Evolutionary conservation across 2,329 filamentous ascomycete genomes (phyloP), one percentile per base, ranked within the genome.

Genomic region (Cucurbitaria berberidis): DNA sequence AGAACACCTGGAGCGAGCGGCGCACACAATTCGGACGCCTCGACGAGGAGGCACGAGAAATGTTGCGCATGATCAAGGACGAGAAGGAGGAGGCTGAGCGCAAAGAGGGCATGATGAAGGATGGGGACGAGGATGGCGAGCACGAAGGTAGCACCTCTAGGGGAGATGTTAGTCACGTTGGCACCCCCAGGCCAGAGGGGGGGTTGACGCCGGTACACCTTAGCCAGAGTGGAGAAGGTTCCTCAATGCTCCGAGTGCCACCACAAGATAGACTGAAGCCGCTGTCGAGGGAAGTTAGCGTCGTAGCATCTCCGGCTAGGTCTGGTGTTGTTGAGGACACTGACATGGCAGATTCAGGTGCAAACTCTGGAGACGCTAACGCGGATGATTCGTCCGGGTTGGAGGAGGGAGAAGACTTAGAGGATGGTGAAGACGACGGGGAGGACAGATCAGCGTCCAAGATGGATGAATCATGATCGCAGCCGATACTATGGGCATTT

Each of bases 61-160:
- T 98, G 73, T 82, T 93, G 52, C 83, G 90, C 43, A 82, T 96
- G 73, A 96, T 98, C 68, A 87, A 92, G 55, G 93, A 96, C 68
- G 93, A 97, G 80, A 96, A 96, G 77, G 93, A 96, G 73, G 92
- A 96, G 76, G 90, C 95, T 0, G 92, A 96, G 76, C 82, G 91
- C 36, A 84, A 91, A 48, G 91, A 96, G 74, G 91, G 91, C 22
- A 77, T 77, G 74, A 78, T 77, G 56, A 76, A 76, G 42, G 75
- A 74, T 29, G 72, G 69, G 1, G 77, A 76, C 13, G 74, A 74
- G 15, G 76, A 74, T 18, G 74, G 70, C 3, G 70, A 78, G 47
- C 74, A 66, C 13, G 77, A 79, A 39, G 76, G 73, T 21, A 70
- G 64, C 47, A 72, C 65, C 3, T 70, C 66, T 32, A 68, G 74